A percentile compares a stretch with the other conserved stretches of the same genome.
Evolutionary conservation across 768 basidiomycete species (phyloP).

Genomic region (Amanita muscaria): DNA sequence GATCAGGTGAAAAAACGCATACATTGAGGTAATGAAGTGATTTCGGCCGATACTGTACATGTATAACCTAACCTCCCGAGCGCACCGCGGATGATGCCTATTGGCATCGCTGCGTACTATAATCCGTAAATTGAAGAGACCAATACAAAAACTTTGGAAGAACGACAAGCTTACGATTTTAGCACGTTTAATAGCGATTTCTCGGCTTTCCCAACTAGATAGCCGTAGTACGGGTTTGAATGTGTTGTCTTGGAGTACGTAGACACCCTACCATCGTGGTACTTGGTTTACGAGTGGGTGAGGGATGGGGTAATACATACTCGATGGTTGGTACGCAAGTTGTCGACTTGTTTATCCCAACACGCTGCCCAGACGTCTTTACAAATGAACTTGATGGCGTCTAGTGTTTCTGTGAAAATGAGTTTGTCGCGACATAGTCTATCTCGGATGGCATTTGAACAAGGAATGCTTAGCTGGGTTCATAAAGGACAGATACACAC

Average conservation of each 20-base stretch:
- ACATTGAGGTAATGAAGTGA: slow-evolving; percentile 83
- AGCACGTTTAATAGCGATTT: slow-evolving; percentile 63
- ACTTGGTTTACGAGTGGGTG: not conserved
- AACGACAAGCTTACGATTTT: slow-evolving; percentile 41
- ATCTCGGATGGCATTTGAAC: not conserved
- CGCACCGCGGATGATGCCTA: slow-evolving; percentile 79
- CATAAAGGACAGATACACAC: slow-evolving; percentile 34
- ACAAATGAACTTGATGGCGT: slow-evolving; percentile 91
- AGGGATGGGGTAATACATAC: slow-evolving; percentile 34
- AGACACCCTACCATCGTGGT: slow-evolving; percentile 57
- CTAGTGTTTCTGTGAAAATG: slow-evolving; percentile 75
- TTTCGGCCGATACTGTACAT: slow-evolving; percentile 69
- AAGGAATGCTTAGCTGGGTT: not conserved
- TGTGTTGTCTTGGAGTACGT: slow-evolving; percentile 85
- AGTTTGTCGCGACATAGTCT: slow-evolving; percentile 73
- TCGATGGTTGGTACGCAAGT: slow-evolving; percentile 89
- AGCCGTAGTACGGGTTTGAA: slow-evolving; percentile 81
- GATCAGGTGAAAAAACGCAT: slow-evolving; percentile 6
- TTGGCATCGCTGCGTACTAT: slow-evolving; percentile 76
- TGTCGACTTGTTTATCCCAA: slow-evolving; percentile 95
- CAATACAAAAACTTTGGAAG: no score
- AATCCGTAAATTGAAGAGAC: not conserved
- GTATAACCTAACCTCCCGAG: slow-evolving; percentile 71
- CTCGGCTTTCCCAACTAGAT: slow-evolving; percentile 72
- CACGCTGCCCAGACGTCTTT: slow-evolving; percentile 91